Evolutionary conservation across 306 rosid genomes (phyloP).

Genomic region (Pyrus bretschneideri): DNA sequence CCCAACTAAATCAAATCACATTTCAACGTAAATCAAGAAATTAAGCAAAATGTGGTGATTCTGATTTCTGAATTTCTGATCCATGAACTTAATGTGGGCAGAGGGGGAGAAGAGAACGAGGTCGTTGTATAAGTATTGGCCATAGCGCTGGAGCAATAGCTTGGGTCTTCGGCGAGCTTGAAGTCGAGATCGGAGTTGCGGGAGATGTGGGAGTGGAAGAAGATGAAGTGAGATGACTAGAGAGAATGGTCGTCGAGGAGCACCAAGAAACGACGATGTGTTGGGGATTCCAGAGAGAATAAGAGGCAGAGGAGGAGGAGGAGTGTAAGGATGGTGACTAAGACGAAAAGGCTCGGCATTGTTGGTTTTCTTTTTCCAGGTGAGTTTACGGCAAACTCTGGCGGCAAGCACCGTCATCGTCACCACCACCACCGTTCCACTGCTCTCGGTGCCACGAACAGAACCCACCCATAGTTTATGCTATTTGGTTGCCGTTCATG

Average conservation of each 20-base stretch:
- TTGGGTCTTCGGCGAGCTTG: background rate
- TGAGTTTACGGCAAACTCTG: too few relatives aligned
- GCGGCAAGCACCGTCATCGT: too few relatives aligned
- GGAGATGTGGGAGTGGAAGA: background rate
- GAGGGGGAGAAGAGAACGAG: background rate
- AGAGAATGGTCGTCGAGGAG: conserved; percentile 61
- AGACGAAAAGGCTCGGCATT: too few relatives aligned
- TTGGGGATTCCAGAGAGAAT: conserved; percentile 55
- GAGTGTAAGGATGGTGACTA: background rate
- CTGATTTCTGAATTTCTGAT: background rate
- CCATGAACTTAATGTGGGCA: background rate
- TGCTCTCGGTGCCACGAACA: too few relatives aligned
- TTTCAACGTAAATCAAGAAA: background rate
- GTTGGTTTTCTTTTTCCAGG: too few relatives aligned
- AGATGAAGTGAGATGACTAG: background rate
- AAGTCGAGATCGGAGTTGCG: background rate
- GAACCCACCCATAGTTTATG: too few relatives aligned
- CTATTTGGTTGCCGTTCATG: too few relatives aligned
- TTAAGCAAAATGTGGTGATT: background rate
- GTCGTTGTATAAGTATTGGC: background rate
- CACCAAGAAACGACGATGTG: conserved; percentile 58
- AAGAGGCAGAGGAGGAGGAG: conserved; percentile 37
- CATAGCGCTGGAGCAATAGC: background rate
- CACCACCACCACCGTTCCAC: too few relatives aligned
- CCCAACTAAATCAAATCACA: background rate